Evolutionary conservation across 805 yeast species (phyloP).

Genomic region (Starmerella scarabaei): DNA sequence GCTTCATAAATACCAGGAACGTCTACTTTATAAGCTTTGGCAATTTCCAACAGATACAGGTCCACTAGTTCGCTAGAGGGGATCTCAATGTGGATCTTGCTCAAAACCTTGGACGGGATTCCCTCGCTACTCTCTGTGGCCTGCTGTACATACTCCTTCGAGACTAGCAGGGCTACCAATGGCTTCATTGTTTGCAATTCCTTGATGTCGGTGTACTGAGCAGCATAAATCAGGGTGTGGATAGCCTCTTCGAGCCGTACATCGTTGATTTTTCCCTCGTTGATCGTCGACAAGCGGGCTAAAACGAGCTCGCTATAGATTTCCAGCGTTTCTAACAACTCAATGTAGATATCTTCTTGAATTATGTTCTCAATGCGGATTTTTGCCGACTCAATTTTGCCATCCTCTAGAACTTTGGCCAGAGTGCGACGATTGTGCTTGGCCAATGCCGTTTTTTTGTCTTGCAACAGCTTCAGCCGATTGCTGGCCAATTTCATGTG

Average conservation of each 20-base stretch:
- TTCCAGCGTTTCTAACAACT: constrained; percentile 65
- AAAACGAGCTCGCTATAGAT: constrained; percentile 67
- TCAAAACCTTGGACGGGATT: constrained; percentile 56
- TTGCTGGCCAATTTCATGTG: constrained; percentile 48
- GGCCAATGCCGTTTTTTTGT: constrained; percentile 59
- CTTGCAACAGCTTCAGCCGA: constrained; percentile 56
- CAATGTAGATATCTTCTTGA: constrained; percentile 68
- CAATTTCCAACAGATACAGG: constrained; percentile 65
- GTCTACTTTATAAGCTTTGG: constrained; percentile 63
- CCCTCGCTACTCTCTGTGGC: constrained; percentile 41
- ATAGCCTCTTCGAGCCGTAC: constrained; percentile 53
- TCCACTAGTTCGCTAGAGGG: constrained; percentile 55
- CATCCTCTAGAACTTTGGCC: constrained; percentile 56
- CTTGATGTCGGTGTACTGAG: constrained; percentile 62
- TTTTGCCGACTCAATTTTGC: constrained; percentile 70
- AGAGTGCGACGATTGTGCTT: constrained; percentile 58
- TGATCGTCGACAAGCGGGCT: constrained; percentile 57
- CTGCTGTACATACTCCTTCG: constrained; percentile 47
- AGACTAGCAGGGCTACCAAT: constrained; percentile 47
- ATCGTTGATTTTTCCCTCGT: constrained; percentile 20
- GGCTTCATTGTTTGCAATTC: constrained; percentile 55
- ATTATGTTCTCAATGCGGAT: constrained; percentile 76
- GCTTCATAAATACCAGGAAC: constrained; percentile 39
- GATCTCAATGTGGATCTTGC: constrained; percentile 51
- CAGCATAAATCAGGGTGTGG: constrained; percentile 51